Conservation (phyloP, 2,329 filamentous ascomycete genomes). For the Stagonosporopsis cucurbitacearum region DNA sequence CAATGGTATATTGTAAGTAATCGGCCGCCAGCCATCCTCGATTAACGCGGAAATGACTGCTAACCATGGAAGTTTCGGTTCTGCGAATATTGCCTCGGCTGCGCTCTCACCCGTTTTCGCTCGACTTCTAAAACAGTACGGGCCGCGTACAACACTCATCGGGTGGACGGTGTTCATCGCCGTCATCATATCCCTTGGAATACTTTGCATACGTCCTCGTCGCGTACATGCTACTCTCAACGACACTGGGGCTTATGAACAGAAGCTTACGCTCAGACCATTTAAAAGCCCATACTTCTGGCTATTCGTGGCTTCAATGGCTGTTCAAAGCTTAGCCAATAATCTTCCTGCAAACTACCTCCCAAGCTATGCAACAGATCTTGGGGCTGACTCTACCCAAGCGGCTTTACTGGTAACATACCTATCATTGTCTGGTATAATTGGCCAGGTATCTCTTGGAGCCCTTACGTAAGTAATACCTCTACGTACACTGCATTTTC, state of each 20-base stretch:
- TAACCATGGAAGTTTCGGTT: background rate
- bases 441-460: background rate
- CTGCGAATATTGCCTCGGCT: constrained; percentile 4
- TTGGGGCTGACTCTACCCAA: background rate
- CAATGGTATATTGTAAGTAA: constrained; percentile 1
- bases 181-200: background rate
- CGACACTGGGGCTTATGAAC: background rate
- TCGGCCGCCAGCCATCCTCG: background rate
- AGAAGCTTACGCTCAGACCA: background rate
- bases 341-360: background rate
- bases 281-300: background rate
- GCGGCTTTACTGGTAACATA: constrained; percentile 1
- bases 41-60: background rate
- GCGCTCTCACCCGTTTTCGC: background rate
- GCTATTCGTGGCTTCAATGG: background rate
- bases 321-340: background rate
- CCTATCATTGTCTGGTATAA: background rate
- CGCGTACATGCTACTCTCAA: background rate
- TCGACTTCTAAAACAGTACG: background rate
- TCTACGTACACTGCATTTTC: background rate
- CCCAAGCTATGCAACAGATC: constrained; percentile 1
- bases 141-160: constrained; percentile 1
- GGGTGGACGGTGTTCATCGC: background rate
- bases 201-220: background rate
- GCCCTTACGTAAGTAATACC: background rate